These are phyloP conservation scores for Trichophaea hybrida DNA, from an alignment of 2,329 filamentous ascomycete genomes.

Conservation along the genomic window DNA sequence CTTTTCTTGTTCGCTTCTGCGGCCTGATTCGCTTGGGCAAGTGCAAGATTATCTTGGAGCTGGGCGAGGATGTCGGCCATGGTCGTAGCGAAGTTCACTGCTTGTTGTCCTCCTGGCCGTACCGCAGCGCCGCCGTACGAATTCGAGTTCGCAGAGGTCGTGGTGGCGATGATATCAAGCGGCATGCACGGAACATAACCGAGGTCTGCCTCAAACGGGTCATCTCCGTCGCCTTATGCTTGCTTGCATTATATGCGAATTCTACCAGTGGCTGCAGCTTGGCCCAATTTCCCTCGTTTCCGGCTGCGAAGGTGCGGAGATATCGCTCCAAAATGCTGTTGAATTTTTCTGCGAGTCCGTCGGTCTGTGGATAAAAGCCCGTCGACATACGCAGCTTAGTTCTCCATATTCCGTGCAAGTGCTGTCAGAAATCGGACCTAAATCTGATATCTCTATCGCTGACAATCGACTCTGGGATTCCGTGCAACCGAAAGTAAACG, in stretches of 20 bases:
- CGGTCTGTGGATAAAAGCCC: conserved; percentile 16
- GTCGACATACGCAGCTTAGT: conserved; percentile 12
- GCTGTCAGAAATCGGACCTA: conserved; percentile 17
- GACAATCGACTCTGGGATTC: conserved; percentile 9
- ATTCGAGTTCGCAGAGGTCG: too few relatives aligned
- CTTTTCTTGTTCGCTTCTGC: too few relatives aligned
- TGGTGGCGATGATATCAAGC: not conserved
- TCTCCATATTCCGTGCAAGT: conserved; percentile 5
- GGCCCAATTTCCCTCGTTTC: conserved; percentile 18
- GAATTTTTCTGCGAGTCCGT: conserved; percentile 19
- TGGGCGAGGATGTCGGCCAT: too few relatives aligned
- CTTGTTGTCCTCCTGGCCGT: too few relatives aligned
- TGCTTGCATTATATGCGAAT: conserved; percentile 15
- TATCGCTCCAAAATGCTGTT: conserved; percentile 19
- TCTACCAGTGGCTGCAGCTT: conserved; percentile 13
- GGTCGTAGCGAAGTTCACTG: too few relatives aligned
- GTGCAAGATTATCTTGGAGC: too few relatives aligned
- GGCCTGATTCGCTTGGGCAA: too few relatives aligned
- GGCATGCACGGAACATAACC: not conserved
- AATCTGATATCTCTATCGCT: conserved; percentile 18
- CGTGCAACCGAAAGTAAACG: not conserved
- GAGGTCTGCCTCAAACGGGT: conserved; percentile 17
- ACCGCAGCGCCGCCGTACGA: not conserved
- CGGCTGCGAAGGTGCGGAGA: conserved; percentile 14
- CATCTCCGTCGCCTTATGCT: conserved; percentile 1